Base-by-base conservation (phyloP, 306 rosid genomes). In the Vicia sativa region DNA sequence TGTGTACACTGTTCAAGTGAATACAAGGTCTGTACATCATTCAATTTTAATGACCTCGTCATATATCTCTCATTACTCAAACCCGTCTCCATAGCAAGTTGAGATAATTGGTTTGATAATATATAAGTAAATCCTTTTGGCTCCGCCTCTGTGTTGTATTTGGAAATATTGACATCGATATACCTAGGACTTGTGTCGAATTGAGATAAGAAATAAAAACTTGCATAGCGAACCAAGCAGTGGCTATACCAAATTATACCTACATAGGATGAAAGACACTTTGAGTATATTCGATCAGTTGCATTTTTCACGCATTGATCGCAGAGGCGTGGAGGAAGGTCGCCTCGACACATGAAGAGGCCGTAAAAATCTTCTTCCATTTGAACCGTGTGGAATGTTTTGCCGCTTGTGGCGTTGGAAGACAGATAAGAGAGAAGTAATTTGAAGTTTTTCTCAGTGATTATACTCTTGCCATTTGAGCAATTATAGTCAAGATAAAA, bases 391-490 rank as follows among this genome's bases (percentile, higher is more conserved):
- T 39, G 0, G 2, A 0, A 11, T 1, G n/a, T n/a, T n/a, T 2
- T 6, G 16, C 6, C 2, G 12, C 3, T 19, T 11, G 46, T 42
- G 38, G 75, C 50, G 4, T 75, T 46, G 41, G 75, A 62, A 10
- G 75, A 62, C 23, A 69, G 1, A 26, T 66, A 42, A 15, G 60
- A 62, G 16, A 75, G 60, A 6, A 76, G 75, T 8, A 56, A 31
- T 2, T 2, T 34, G 37, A 62, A 42, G 34, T 42, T 3, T 2
- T 2, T 1, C 3, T 76, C 1, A 46, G 11, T 69, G 46, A 42
- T 42, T 42, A 2, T 42, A 42, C 7, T 42, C 2, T 42, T 11
- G 18, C 6, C 9, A 13, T 5, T 26, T 12, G 77, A 35, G 43
- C 81, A 71, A 8, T 14, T 11, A 1, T 52, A 62, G 4, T 0